Percentiles rank a stretch among this genome's conserved stretches.
Evolutionary conservation across 2,329 filamentous ascomycete species (phyloP).

Genomic region (Fonsecaea multimorphosa): DNA sequence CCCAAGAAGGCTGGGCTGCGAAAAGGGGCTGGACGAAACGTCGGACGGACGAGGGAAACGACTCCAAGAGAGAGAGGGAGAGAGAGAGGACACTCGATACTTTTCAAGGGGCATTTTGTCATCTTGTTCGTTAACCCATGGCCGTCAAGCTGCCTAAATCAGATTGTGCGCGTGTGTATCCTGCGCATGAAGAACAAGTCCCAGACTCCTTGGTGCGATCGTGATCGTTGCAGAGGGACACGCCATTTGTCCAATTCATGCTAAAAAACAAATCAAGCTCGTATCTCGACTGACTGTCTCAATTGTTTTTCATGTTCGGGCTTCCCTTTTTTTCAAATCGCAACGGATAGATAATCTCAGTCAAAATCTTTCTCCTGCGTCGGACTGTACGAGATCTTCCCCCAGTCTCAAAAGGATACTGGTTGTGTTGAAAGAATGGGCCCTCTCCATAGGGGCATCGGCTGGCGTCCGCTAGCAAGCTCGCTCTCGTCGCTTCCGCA

Average conservation of each 20-base stretch:
- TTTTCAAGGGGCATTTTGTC: not conserved
- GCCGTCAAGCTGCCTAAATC: too few relatives aligned
- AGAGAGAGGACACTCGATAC: not conserved
- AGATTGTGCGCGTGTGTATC: too few relatives aligned
- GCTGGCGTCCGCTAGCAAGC: not conserved
- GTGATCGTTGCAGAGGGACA: not conserved
- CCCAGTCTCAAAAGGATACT: not conserved
- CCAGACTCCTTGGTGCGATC: not conserved
- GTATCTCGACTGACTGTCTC: not conserved
- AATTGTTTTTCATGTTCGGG: not conserved
- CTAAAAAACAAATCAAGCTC: not conserved
- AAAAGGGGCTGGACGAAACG: constrained; percentile 6
- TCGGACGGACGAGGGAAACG: constrained; percentile 8
- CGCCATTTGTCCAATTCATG: not conserved
- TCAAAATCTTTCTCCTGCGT: not conserved
- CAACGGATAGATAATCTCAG: not conserved
- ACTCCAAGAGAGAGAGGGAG: too few relatives aligned
- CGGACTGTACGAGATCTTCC: not conserved
- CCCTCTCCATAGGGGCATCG: not conserved
- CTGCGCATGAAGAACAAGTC: too few relatives aligned
- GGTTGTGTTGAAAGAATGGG: too few relatives aligned
- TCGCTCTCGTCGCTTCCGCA: not conserved
- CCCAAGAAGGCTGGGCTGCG: not conserved
- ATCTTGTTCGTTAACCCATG: not conserved
- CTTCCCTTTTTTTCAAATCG: not conserved